phyloP scores from a whole-genome alignment of 2,329 filamentous ascomycete genomes.

The Rhinocladiella mackenziei region DNA sequence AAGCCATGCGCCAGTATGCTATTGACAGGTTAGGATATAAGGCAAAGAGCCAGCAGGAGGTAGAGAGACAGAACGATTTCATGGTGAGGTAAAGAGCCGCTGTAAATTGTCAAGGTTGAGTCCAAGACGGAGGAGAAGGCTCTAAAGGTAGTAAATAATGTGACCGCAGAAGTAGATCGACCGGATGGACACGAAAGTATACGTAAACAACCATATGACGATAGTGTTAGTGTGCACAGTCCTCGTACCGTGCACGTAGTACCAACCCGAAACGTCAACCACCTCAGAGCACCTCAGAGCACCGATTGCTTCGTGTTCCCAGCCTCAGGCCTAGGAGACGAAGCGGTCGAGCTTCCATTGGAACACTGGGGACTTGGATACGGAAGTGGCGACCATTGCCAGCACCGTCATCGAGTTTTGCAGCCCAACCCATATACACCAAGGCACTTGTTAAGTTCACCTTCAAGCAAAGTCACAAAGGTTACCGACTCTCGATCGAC shows the following conservation, averaged over 20 bases:
- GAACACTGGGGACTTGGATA: background rate
- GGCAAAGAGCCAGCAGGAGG: constrained; percentile 11
- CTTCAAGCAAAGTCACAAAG: too few relatives aligned
- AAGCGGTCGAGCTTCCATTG: background rate
- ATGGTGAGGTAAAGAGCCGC: constrained; percentile 9
- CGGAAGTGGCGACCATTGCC: background rate
- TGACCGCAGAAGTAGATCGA: background rate
- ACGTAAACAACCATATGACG: constrained; percentile 4
- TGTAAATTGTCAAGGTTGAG: background rate
- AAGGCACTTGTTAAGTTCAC: too few relatives aligned
- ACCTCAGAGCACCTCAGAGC: background rate
- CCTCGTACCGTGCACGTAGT: background rate
- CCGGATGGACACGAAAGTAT: background rate
- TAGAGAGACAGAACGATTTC: constrained; percentile 9
- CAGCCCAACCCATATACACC: too few relatives aligned
- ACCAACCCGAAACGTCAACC: background rate
- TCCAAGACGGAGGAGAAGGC: background rate
- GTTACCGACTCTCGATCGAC: too few relatives aligned
- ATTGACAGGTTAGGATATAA: constrained; percentile 13
- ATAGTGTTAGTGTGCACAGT: background rate
- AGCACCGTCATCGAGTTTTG: too few relatives aligned
- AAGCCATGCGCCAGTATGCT: constrained; percentile 89
- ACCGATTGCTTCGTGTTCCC: constrained; percentile 3
- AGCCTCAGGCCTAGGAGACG: background rate
- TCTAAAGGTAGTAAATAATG: background rate